Conservation (phyloP, 345 rosid genomes). For the Passiflora organensis region DNA sequence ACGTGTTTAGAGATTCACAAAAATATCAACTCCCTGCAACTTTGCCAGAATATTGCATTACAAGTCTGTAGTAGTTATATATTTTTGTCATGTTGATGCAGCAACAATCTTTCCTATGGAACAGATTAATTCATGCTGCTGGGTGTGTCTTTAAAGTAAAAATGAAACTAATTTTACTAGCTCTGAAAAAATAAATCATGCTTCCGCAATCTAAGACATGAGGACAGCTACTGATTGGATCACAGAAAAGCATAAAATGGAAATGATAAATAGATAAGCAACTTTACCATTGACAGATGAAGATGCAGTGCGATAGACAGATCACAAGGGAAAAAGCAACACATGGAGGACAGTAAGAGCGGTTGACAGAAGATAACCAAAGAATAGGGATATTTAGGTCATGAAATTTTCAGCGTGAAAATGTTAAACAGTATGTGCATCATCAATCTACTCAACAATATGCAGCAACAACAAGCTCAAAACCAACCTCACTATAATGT, state of each 20-base stretch:
- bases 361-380: conserved; percentile 6
- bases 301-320: not conserved
- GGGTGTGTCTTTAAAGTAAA: not conserved
- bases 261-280: no score
- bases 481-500: not conserved
- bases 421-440: not conserved
- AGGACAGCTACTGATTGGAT: not conserved
- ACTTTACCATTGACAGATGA: no score
- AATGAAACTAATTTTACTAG: no score
- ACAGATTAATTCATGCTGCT: not conserved
- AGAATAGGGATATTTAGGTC: not conserved
- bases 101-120: not conserved
- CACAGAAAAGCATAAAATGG: no score
- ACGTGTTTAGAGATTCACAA: not conserved
- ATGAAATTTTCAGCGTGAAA: not conserved
- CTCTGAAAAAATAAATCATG: no score
- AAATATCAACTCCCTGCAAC: conserved; percentile 4
- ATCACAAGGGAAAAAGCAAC: not conserved
- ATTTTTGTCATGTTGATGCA: not conserved
- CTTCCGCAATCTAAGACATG: not conserved
- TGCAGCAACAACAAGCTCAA: not conserved
- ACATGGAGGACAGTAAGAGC: not conserved
- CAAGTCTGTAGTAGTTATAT: not conserved
- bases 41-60: not conserved
- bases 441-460: not conserved